These are phyloP conservation scores for Populus davidiana DNA, from an alignment of 345 rosid species.

Conservation along the genomic window DNA sequence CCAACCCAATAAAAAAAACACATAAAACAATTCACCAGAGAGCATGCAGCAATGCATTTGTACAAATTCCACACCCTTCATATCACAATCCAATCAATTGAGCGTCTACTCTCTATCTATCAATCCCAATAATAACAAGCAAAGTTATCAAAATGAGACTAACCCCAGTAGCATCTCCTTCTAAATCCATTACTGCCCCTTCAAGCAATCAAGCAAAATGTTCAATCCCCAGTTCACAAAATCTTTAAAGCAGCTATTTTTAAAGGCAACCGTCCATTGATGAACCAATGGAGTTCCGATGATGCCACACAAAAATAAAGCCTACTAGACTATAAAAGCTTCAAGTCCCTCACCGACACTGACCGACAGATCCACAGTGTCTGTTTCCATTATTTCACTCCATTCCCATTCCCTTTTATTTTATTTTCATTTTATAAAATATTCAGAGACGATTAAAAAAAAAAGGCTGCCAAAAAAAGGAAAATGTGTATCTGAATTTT, in stretches of 20 bases:
- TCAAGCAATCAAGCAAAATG: not conserved
- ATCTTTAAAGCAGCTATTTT: not conserved
- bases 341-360: not conserved
- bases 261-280: not conserved
- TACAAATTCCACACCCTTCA: not conserved
- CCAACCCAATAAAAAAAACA: not conserved
- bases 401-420: not conserved
- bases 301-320: not conserved
- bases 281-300: not conserved
- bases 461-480: not conserved
- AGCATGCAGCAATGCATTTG: not conserved
- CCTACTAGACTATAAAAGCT: not conserved
- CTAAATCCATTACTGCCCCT: slow-evolving; percentile 9
- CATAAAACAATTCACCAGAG: not conserved
- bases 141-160: slow-evolving; percentile 1
- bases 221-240: not conserved
- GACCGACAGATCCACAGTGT: slow-evolving; percentile 15
- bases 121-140: not conserved
- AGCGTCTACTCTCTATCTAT: not conserved
- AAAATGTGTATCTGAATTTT: not conserved
- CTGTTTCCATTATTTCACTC: slow-evolving; percentile 2
- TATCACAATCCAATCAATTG: not conserved
- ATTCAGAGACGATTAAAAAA: not conserved
- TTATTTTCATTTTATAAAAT: not conserved
- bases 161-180: slow-evolving; percentile 20